Conservation (phyloP, 208 protist genomes). For the Leishmania tropica region DNA sequence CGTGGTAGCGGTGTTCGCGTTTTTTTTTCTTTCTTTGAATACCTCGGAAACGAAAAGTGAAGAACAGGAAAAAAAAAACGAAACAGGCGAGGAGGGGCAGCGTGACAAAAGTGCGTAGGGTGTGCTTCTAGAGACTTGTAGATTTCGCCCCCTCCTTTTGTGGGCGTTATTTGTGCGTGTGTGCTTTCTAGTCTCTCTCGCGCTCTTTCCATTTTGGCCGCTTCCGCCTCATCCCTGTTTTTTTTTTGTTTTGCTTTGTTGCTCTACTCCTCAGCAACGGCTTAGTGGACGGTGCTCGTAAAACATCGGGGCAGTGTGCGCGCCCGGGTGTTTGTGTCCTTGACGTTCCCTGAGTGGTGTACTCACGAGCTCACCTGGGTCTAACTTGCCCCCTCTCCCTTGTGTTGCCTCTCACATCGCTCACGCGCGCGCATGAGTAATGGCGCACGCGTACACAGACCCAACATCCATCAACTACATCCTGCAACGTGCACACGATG, state of each 20-base stretch:
- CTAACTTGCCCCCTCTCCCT: not conserved
- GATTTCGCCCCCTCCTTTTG: no score
- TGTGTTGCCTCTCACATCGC: not conserved
- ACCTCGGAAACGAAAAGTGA: not conserved
- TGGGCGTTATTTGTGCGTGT: no score
- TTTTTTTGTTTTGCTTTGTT: not conserved
- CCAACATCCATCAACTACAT: constrained; percentile 35
- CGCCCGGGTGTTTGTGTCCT: not conserved
- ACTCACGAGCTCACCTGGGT: not conserved
- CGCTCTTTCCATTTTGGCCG: not conserved
- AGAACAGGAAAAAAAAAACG: not conserved
- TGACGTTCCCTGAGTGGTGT: not conserved
- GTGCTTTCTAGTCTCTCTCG: no score
- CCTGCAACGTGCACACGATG: constrained; percentile 27
- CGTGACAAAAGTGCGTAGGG: not conserved
- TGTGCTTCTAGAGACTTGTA: not conserved
- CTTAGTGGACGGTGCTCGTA: not conserved
- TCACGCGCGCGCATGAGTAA: not conserved
- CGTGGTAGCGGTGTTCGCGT: not conserved
- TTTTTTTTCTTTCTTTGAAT: no score
- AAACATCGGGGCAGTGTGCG: not conserved
- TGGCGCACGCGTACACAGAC: constrained; percentile 25
- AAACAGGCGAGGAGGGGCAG: not conserved
- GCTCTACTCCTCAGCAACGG: not conserved
- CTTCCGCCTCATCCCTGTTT: not conserved